Evolutionary conservation across 2,329 filamentous ascomycete species (phyloP), one percentile per base, ranked within the genome.

Genomic region (Ophiostoma tasmaniense): DNA sequence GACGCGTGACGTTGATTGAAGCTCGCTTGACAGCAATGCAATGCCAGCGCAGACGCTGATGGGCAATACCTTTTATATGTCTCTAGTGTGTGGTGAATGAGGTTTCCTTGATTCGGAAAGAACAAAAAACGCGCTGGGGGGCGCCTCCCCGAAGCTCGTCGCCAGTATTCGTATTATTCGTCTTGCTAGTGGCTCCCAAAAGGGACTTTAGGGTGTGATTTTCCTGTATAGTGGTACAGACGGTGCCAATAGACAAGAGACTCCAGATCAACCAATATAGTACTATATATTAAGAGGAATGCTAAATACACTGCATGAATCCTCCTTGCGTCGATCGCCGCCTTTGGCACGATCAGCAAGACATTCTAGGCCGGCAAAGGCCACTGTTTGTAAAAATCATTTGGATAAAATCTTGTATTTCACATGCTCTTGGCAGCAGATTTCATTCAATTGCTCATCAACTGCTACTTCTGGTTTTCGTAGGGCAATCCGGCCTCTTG

Each of bases 401-500:
- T 22, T 6, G 50, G 13, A 28, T 14, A 25, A 55, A 45, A 45
- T 45, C 3, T 25, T 11, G 22, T 25, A 25, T 55, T 55, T 55
- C 14, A 14, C 50, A 55, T 55, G 11, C 50, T 28, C 8, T 28
- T 10, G 8, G n/a, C n/a, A 25, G 50, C 42, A 45, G 8, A 13
- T 2, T 4, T 3, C 5, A 52, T 52, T 5, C 37, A 5, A 33
- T 42, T 45, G 7, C 6, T 11, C n/a, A 17, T 25, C 3, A 13
- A 22, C n/a, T 25, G 45, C 11, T 55, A 55, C n/a, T 55, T 55
- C 50, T 55, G 22, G n/a, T 90, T 92, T 75, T 91, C 90, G 79
- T 88, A 96, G 68, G 87, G 83, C 74, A 97, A 78, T 0, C 92
- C 92, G 35, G 85, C 86, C 76, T 92, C 89, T 79, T 89, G 81